Evolutionary conservation across 2,329 filamentous ascomycete genomes (phyloP), one percentile per base, ranked within the genome.

Genomic region (Delphinella strobiligena): DNA sequence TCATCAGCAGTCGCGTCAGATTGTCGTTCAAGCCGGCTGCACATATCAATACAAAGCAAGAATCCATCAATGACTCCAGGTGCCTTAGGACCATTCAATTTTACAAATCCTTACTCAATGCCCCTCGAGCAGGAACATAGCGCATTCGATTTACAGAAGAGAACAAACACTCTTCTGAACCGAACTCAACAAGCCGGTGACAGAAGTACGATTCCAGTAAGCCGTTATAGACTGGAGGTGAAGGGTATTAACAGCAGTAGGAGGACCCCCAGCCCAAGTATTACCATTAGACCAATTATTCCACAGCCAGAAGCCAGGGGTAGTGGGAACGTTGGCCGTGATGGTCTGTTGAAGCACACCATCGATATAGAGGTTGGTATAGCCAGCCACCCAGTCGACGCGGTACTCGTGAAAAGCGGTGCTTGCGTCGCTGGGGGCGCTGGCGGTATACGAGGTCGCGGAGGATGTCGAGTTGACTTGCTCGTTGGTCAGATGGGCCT

Each of bases 321-420:
- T 54, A 2, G 62, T 64, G 0, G 83, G 82, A 2, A 56, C 43
- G 24, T 47, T 47, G 2, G 48, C 42, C 2, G 68, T 67, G 3
- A 64, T 52, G 0, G 58, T 63, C 66, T 82, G 78, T 14, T 86
- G 60, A 9, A 69, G 58, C 9, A 60, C 41, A 32, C 72, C 72
- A 54, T 88, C 81, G 3, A 76, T 78, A 53, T 79, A 86, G 59
- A 85, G 87, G 11, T 71, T 55, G 7, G 87, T 79, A 1, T 62
- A 63, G 1, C 64, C 67, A 0, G 72, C 68, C 10, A 77, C 56
- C 61, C 81, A 87, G 59, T 89, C 83, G 56, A 88, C 80, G 19
- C 83, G 79, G 53, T 87, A 87, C 59, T 88, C 82, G 59, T 88
- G 82, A 59, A 86, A 87, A 0, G 72, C 67, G 1, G 88, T 66